Percentiles rank a stretch among this genome's conserved stretches.
These are phyloP conservation scores for Diaporthe sp. DNA, from an alignment of 2,329 filamentous ascomycete genomes.

Conservation along the genomic window DNA sequence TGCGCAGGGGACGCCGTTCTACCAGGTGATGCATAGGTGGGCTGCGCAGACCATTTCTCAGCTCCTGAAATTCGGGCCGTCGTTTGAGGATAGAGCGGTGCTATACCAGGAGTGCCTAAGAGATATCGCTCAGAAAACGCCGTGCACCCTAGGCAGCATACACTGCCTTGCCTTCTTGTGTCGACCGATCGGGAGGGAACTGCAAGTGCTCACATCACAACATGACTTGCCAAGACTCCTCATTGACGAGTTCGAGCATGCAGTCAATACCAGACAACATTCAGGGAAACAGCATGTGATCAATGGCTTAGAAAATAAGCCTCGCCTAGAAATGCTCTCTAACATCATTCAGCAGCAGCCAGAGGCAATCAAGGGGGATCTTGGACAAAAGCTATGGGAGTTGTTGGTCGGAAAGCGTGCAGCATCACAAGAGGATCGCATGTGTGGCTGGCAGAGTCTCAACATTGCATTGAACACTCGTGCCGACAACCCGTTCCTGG, in stretches of 20 bases:
- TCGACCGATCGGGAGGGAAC: constrained; percentile 61
- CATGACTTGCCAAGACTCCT: constrained; percentile 74
- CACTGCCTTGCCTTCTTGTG: constrained; percentile 68
- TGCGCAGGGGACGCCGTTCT: constrained; percentile 62
- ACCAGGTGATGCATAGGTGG: constrained; percentile 40
- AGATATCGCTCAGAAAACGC: constrained; percentile 75
- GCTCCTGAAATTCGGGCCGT: constrained; percentile 71
- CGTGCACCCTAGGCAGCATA: constrained; percentile 81
- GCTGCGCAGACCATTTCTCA: constrained; percentile 35
- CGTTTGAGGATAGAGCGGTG: constrained; percentile 67
- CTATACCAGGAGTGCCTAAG: constrained; percentile 77
- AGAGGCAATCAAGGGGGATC: constrained; percentile 70
- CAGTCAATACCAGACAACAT: constrained; percentile 58
- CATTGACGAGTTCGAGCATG: constrained; percentile 74
- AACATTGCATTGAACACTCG: constrained; percentile 60
- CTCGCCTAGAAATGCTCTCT: constrained; percentile 70
- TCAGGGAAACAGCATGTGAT: constrained; percentile 61
- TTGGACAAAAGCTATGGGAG: constrained; percentile 79
- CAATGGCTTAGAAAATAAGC: constrained; percentile 63
- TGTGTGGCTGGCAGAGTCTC: constrained; percentile 78
- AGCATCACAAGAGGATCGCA: constrained; percentile 71
- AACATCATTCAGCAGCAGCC: constrained; percentile 72
- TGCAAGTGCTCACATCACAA: constrained; percentile 71
- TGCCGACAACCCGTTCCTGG: constrained; percentile 69
- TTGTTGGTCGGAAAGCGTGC: constrained; percentile 77